Evolutionary conservation across 345 rosid species (phyloP).

Genomic region (Diplotaxis tenuifolia): DNA sequence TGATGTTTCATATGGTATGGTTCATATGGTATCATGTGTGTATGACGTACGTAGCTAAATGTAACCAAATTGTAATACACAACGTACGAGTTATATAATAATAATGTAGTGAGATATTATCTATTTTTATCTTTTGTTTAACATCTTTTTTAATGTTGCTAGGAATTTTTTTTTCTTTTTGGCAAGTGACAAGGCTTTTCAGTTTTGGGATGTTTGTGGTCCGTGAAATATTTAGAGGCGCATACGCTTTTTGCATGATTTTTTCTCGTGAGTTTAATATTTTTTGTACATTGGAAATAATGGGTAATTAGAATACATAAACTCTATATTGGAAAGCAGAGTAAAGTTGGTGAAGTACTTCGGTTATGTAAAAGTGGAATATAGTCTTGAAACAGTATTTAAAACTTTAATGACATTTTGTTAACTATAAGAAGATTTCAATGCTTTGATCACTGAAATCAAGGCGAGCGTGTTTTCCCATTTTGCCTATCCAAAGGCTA

Average conservation of each 20-base stretch:
- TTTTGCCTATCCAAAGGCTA: neutral
- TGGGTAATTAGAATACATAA: neutral
- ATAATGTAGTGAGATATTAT: neutral
- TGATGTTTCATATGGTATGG: slow-evolving; percentile 30
- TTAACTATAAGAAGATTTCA: neutral
- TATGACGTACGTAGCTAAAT: slow-evolving; percentile 12
- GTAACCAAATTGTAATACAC: slow-evolving; percentile 22
- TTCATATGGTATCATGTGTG: slow-evolving; percentile 18
- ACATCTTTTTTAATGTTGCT: neutral
- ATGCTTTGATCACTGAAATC: slow-evolving; percentile 33
- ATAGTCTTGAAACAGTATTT: neutral
- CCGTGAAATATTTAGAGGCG: slow-evolving; percentile 2
- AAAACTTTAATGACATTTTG: neutral
- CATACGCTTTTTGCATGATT: slow-evolving; percentile 16
- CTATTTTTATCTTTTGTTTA: neutral
- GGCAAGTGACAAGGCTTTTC: slow-evolving; percentile 1
- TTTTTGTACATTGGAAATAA: slow-evolving; percentile 13
- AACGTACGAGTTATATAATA: slow-evolving; percentile 13
- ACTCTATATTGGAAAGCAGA: slow-evolving; percentile 5
- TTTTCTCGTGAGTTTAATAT: neutral
- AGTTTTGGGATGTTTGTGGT: neutral
- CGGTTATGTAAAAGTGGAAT: slow-evolving; percentile 23
- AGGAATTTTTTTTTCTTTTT: neutral
- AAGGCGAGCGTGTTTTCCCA: slow-evolving; percentile 21
- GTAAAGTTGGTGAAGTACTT: neutral